phyloP scores from a whole-genome alignment of 331 rosid species.

The Arachis monticola region DNA sequence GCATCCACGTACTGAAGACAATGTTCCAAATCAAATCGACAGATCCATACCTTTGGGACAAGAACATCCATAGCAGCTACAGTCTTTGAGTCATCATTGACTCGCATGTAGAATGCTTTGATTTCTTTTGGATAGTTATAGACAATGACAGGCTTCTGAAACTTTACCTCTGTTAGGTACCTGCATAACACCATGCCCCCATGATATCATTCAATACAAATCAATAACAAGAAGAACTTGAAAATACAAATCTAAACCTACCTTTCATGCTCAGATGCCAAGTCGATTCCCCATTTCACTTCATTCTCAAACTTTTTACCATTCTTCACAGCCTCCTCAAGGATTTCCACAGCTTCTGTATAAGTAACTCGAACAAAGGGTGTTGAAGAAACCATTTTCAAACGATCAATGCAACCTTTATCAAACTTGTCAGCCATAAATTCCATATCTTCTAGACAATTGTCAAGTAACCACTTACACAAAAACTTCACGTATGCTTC shows the following conservation, averaged over 20 bases:
- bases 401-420: conserved; percentile 76
- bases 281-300: conserved; percentile 97
- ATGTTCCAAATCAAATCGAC: conserved; percentile 10
- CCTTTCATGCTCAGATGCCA: conserved; percentile 98
- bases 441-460: conserved; percentile 83
- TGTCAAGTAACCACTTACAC: conserved; percentile 89
- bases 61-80: conserved; percentile 99
- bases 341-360: conserved; percentile 85
- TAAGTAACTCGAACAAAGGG: conserved; percentile 74
- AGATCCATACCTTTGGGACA: conserved; percentile 77
- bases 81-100: conserved; percentile 84
- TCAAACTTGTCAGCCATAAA: conserved; percentile 87
- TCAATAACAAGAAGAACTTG: conserved; percentile 26
- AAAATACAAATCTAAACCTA: conserved; percentile 29
- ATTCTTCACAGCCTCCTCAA: conserved; percentile 72
- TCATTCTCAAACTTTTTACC: conserved; percentile 90
- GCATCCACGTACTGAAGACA: background rate
- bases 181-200: conserved; percentile 49
- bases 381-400: conserved; percentile 80
- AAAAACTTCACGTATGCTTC: conserved; percentile 85
- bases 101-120: conserved; percentile 96
- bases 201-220: conserved; percentile 19
- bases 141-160: conserved; percentile 90
- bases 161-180: conserved; percentile 79
- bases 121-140: conserved; percentile 89